These are phyloP conservation scores for Trametes gibbosa DNA, from an alignment of 768 basidiomycete species.

Conservation along the genomic window DNA sequence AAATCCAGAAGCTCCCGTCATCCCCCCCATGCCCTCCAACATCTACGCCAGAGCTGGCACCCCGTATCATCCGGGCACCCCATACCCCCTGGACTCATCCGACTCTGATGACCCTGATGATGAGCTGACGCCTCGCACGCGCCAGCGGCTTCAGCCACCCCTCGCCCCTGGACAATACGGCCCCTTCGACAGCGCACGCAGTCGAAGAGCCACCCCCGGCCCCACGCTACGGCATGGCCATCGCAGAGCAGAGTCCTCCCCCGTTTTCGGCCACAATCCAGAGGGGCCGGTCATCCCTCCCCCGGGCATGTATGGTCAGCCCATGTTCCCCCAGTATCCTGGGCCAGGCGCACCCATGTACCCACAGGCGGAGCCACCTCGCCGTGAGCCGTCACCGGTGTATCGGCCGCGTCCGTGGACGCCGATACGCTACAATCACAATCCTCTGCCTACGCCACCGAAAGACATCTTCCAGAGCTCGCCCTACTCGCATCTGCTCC, in stretches of 20 bases:
- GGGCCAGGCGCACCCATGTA: background rate
- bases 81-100: background rate
- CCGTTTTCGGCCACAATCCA: background rate
- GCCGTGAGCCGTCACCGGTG: background rate
- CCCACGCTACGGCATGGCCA: conserved; percentile 14
- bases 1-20: conserved; percentile 13
- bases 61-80: background rate
- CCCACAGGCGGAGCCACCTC: background rate
- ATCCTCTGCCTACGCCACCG: conserved; percentile 67
- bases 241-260: conserved; percentile 9
- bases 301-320: background rate
- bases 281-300: conserved; percentile 1
- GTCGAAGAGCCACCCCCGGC: conserved; percentile 2
- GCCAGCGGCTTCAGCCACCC: conserved; percentile 12
- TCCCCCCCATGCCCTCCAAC: conserved; percentile 14
- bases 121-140: conserved; percentile 3
- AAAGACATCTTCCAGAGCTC: conserved; percentile 55
- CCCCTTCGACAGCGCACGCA: conserved; percentile 13
- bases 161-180: conserved; percentile 24
- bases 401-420: conserved; percentile 11
- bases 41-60: conserved; percentile 9
- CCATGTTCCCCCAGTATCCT: background rate
- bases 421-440: conserved; percentile 26
- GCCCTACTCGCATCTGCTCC: conserved; percentile 53
- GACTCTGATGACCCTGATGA: conserved; percentile 8